These are phyloP conservation scores for Populus hybrid DNA, from an alignment of 441 rosid genomes.

Conservation along the genomic window DNA sequence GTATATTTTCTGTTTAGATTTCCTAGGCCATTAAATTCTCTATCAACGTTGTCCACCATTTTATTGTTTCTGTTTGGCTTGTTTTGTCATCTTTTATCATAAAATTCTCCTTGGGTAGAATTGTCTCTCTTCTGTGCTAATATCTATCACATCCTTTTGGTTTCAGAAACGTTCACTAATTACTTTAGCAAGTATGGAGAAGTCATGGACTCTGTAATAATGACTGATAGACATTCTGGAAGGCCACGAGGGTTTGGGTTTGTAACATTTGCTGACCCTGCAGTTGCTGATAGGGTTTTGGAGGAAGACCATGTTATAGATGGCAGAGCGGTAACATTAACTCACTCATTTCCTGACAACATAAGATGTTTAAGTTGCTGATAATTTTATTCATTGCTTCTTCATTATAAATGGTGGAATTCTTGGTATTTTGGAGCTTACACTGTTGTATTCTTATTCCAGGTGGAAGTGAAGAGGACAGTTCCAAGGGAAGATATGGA, in stretches of 20 bases:
- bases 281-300: conserved; percentile 75
- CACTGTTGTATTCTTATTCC: conserved; percentile 16
- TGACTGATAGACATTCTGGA: conserved; percentile 81
- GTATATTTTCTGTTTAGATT: background rate
- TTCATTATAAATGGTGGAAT: background rate
- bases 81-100: background rate
- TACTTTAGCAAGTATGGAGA: conserved; percentile 86
- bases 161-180: conserved; percentile 64
- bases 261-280: conserved; percentile 76
- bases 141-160: background rate
- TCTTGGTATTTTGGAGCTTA: background rate
- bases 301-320: conserved; percentile 69
- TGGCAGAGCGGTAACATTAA: conserved; percentile 49
- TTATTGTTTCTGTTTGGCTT: background rate
- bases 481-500: conserved; percentile 79
- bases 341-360: background rate
- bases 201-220: conserved; percentile 79
- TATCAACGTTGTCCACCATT: background rate
- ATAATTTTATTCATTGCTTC: background rate
- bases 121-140: background rate
- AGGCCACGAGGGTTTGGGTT: conserved; percentile 93
- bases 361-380: background rate
- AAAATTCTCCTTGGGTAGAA: background rate
- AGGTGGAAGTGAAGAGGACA: conserved; percentile 94
- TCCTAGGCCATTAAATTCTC: background rate